A percentile compares a stretch with the other conserved stretches of the same genome.
phyloP scores from a whole-genome alignment of 345 rosid species.

The Eucalyptus guilfoylei region DNA sequence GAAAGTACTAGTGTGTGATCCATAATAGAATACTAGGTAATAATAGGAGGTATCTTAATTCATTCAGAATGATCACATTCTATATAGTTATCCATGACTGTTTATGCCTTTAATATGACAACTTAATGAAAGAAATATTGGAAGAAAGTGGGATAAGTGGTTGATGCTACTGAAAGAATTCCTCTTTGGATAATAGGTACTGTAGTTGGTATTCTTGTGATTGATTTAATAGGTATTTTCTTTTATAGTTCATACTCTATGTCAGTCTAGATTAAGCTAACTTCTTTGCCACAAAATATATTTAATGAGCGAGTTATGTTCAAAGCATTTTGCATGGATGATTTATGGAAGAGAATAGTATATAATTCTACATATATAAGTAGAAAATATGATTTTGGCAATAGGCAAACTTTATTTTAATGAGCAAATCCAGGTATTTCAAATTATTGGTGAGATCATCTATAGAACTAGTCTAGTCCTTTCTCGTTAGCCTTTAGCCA shows the following conservation, averaged over 20 bases:
- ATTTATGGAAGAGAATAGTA: not conserved
- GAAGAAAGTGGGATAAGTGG: not conserved
- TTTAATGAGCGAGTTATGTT: not conserved
- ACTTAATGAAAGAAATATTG: not conserved
- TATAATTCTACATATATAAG: not conserved
- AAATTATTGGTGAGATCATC: not conserved
- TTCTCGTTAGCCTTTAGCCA: not conserved
- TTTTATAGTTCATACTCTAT: not conserved
- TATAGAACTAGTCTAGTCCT: not conserved
- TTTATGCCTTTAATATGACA: not conserved
- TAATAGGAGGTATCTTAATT: not conserved
- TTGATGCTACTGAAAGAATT: not conserved
- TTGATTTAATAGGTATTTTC: not conserved
- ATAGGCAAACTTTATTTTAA: not conserved
- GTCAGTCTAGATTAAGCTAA: not conserved
- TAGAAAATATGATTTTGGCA: not conserved
- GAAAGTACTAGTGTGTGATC: not conserved
- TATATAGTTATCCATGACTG: not conserved
- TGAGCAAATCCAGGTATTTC: not conserved
- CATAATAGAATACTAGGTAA: not conserved
- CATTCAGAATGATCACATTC: not conserved
- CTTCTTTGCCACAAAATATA: not conserved
- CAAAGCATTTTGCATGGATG: not conserved
- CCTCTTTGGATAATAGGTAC: not conserved
- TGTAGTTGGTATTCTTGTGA: not conserved